Evolutionary conservation across 78 protist genomes (phyloP).

Genomic region (Dictyostelium intermedium): DNA sequence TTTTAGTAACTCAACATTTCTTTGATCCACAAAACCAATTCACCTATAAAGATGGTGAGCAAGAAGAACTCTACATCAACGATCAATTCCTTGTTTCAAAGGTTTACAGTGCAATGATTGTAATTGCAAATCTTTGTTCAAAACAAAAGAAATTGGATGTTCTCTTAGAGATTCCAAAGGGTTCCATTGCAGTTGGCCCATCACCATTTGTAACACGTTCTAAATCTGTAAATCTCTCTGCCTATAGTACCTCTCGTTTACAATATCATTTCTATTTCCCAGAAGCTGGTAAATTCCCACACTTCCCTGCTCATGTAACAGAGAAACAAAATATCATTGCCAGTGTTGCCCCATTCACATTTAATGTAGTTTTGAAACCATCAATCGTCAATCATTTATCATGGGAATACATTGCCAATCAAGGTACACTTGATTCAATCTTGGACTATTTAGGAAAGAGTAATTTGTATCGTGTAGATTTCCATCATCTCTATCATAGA

Average conservation of each 20-base stretch:
- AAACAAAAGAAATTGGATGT: slow-evolving; percentile 65
- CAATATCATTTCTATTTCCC: slow-evolving; percentile 79
- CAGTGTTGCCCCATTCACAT: slow-evolving; percentile 15
- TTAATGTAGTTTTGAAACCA: slow-evolving; percentile 44
- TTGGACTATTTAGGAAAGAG: slow-evolving; percentile 26
- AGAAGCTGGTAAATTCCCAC: slow-evolving; percentile 21
- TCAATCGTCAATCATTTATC: slow-evolving; percentile 71
- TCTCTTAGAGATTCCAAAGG: slow-evolving; percentile 65
- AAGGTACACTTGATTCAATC: slow-evolving; percentile 28
- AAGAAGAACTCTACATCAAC: slow-evolving; percentile 28
- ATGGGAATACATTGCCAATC: slow-evolving; percentile 62
- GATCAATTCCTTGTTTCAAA: slow-evolving; percentile 37
- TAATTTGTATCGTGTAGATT: slow-evolving; percentile 21
- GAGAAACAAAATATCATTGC: slow-evolving; percentile 54
- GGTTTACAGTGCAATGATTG: slow-evolving; percentile 61
- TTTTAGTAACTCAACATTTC: slow-evolving; percentile 67
- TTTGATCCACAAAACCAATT: slow-evolving; percentile 36
- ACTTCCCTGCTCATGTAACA: slow-evolving; percentile 63
- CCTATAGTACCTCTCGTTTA: slow-evolving; percentile 26
- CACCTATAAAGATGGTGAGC: slow-evolving; percentile 11
- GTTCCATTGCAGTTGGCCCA: slow-evolving; percentile 65
- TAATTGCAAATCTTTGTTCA: slow-evolving; percentile 51
- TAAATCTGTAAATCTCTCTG: background rate
- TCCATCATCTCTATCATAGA: slow-evolving; percentile 25
- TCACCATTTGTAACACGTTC: slow-evolving; percentile 45